Base-by-base conservation (phyloP, 2,329 filamentous ascomycete genomes). In the Neopestalotiopsis clavispora region DNA sequence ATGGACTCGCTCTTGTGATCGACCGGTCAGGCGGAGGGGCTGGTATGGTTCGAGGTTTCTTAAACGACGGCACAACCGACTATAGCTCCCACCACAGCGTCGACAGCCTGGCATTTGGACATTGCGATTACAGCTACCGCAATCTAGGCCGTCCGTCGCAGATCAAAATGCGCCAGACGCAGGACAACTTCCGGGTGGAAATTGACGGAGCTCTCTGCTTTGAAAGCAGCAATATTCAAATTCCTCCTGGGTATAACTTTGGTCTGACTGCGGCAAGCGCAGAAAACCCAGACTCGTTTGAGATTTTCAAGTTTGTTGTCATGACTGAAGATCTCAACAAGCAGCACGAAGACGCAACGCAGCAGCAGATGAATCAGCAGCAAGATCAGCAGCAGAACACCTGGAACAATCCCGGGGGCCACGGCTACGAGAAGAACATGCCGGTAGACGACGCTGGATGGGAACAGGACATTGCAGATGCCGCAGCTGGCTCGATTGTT, bases 251-350 rank as follows among this genome's bases (percentile, higher is more conserved):
- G 73, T 97, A 98, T 83, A 88, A 89, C 78, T 93, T 97, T 73
- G 96, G 96, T 75, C 84, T 99, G 74, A 94, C 92, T 13, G 96
- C 95, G 57, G 93, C 94, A 17, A 95, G 94, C 3, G 93, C 94
- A 38, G 95, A 98, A 73, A 95, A 90, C 75, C 94, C 96, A 0
- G 96, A 99, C 82, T 97, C 94, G 4, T 97, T 98, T 76, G 96
- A 99, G 81, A 81, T 97, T 73, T 96, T 95, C 85, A 97, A 95
- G 79, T 88, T 98, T 77, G 86, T 92, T 45, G 89, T 96, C 65
- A 89, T 91, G 76, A 90, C 87, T 12, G 87, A 89, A 32, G 78
- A 79, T 38, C 78, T 75, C 68, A 76, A 80, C 64, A 75, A 78
- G 9, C 76, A 78, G 57, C 70, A 76, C 75, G 70, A 82, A 28